phyloP scores from a whole-genome alignment of 768 basidiomycete genomes.

The Russula ochroleuca region DNA sequence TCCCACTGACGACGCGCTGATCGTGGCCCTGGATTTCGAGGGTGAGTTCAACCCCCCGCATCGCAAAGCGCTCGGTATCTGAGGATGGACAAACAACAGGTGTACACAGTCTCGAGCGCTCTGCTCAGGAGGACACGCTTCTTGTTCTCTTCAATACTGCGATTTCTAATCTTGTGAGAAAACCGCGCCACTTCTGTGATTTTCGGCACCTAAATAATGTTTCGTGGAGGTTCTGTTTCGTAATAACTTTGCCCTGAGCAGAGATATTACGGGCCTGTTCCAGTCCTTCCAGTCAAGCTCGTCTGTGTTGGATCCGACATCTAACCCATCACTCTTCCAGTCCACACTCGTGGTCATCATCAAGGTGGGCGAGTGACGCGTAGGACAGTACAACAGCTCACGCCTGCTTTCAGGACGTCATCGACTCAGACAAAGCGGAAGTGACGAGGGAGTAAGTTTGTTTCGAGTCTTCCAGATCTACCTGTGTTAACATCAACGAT shows the following conservation, averaged over 20 bases:
- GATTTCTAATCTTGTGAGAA: constrained; percentile 52
- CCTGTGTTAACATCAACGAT: neutral
- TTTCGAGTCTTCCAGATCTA: neutral
- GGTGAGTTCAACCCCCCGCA: constrained; percentile 33
- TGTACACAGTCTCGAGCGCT: constrained; percentile 62
- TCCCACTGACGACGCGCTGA: constrained; percentile 49
- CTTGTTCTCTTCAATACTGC: constrained; percentile 64
- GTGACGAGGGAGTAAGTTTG: constrained; percentile 54
- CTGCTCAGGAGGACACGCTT: constrained; percentile 59
- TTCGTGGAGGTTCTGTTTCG: constrained; percentile 55
- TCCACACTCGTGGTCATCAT: constrained; percentile 62
- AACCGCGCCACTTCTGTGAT: neutral
- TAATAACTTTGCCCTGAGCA: constrained; percentile 60
- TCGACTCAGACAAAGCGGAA: constrained; percentile 56
- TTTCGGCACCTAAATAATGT: neutral
- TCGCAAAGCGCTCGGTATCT: neutral
- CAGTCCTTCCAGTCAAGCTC: constrained; percentile 59
- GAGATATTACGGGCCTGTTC: constrained; percentile 58
- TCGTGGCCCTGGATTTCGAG: constrained; percentile 64
- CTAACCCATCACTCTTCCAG: constrained; percentile 57
- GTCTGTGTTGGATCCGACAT: constrained; percentile 52
- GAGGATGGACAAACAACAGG: constrained; percentile 34
- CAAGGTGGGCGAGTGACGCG: constrained; percentile 40
- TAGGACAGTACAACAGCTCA: no score
- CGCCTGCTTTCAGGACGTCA: constrained; percentile 47